Conservation (phyloP, 2,329 filamentous ascomycete species). For the Keithomyces neogunnii region DNA sequence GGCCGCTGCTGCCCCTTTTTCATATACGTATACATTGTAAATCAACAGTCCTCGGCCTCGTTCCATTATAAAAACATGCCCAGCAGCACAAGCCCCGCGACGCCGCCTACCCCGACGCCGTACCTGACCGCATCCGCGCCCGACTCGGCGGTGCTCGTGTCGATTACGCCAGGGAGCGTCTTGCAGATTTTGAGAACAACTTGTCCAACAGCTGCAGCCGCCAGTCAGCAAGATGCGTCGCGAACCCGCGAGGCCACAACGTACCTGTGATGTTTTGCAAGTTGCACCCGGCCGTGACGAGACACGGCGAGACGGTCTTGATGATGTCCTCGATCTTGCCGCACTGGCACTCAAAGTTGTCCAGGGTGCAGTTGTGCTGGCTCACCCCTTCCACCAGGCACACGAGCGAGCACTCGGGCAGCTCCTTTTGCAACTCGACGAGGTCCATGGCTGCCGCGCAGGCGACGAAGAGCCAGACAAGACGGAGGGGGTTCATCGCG, state of each 20-base stretch:
- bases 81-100: background rate
- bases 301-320: slow-evolving; percentile 24
- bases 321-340: slow-evolving; percentile 25
- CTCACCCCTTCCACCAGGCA: slow-evolving; percentile 26
- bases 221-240: background rate
- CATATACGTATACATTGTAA: no score
- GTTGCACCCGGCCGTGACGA: slow-evolving; percentile 24
- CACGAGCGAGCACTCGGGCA: slow-evolving; percentile 29
- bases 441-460: slow-evolving; percentile 10
- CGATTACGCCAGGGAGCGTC: background rate
- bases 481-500: background rate
- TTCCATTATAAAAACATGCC: no score
- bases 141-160: background rate
- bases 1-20: no score
- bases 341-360: slow-evolving; percentile 31
- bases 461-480: background rate
- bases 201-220: slow-evolving; percentile 1
- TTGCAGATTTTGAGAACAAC: slow-evolving; percentile 6
- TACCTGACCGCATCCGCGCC: background rate
- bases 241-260: background rate
- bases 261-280: slow-evolving; percentile 28
- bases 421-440: slow-evolving; percentile 11
- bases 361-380: slow-evolving; percentile 22
- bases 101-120: background rate
- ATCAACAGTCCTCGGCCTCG: no score